Evolutionary conservation across 2,329 filamentous ascomycete species (phyloP).

Genomic region (Fusarium mexicanum): DNA sequence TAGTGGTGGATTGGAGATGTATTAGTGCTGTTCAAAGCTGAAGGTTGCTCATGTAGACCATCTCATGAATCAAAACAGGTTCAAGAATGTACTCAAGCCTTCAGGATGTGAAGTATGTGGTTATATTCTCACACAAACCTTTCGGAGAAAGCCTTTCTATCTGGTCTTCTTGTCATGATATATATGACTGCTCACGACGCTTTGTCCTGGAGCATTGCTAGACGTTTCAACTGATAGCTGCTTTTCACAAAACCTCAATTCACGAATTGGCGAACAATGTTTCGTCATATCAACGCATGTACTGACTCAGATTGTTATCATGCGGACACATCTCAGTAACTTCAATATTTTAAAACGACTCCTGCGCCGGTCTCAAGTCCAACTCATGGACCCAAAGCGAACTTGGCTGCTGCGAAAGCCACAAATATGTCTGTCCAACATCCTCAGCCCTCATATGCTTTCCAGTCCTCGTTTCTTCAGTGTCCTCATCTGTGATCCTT

Average conservation of each 20-base stretch:
- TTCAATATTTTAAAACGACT: not conserved
- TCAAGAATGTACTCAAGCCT: not conserved
- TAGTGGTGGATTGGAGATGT: conserved; percentile 52
- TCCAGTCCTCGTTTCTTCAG: conserved; percentile 58
- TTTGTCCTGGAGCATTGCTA: too few relatives aligned
- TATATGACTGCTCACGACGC: too few relatives aligned
- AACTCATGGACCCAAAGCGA: conserved; percentile 35
- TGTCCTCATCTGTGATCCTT: conserved; percentile 60
- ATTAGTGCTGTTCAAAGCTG: not conserved
- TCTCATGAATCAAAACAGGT: accelerated
- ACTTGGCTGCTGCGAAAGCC: conserved; percentile 40
- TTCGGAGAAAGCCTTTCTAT: too few relatives aligned
- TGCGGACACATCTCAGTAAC: too few relatives aligned
- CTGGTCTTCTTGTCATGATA: too few relatives aligned
- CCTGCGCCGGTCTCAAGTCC: conserved; percentile 34
- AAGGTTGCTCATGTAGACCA: not conserved
- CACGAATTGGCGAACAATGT: too few relatives aligned
- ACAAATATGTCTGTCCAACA: conserved; percentile 66
- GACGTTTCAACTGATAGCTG: too few relatives aligned
- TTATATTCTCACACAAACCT: too few relatives aligned
- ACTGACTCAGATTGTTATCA: too few relatives aligned
- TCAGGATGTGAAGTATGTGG: not conserved
- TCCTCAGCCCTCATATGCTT: conserved; percentile 68
- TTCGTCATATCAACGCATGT: too few relatives aligned
- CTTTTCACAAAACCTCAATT: too few relatives aligned